Conservation (phyloP, 345 rosid species). For the Geranium brycei region DNA sequence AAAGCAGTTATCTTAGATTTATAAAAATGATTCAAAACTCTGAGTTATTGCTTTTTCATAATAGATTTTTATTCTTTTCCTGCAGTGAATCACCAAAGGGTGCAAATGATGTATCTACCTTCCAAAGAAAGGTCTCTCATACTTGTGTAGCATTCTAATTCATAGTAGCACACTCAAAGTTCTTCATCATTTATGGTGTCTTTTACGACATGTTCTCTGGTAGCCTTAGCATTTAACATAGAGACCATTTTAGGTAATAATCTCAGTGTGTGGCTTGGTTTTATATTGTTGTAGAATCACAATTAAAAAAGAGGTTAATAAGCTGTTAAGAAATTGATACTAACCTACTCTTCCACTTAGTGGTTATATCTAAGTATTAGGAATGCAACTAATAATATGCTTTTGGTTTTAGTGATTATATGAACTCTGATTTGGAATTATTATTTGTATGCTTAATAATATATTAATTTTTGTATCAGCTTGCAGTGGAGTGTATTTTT, state of each 20-base stretch:
- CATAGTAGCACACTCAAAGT: not conserved
- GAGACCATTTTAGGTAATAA: too few species aligned
- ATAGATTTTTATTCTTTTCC: conserved; percentile 10
- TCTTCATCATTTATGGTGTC: not conserved
- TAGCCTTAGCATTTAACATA: too few species aligned
- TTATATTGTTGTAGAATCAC: not conserved
- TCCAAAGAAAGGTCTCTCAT: conserved; percentile 76
- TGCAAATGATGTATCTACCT: conserved; percentile 92
- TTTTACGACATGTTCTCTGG: not conserved
- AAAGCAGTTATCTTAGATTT: not conserved
- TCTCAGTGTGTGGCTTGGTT: not conserved
- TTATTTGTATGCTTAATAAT: too few species aligned
- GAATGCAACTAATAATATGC: not conserved
- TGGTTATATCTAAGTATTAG: not conserved
- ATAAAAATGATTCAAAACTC: not conserved
- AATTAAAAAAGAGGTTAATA: too few species aligned
- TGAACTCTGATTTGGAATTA: not conserved
- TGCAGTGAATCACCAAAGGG: conserved; percentile 97
- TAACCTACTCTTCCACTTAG: not conserved
- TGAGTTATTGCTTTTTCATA: not conserved
- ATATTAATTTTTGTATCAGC: conserved; percentile 29
- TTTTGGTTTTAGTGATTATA: not conserved
- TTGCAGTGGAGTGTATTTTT: conserved; percentile 99
- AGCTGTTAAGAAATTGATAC: not conserved
- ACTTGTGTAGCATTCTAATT: not conserved